These are phyloP conservation scores for Candolleomyces aberdarensis DNA, from an alignment of 768 basidiomycete genomes.

Conservation along the genomic window DNA sequence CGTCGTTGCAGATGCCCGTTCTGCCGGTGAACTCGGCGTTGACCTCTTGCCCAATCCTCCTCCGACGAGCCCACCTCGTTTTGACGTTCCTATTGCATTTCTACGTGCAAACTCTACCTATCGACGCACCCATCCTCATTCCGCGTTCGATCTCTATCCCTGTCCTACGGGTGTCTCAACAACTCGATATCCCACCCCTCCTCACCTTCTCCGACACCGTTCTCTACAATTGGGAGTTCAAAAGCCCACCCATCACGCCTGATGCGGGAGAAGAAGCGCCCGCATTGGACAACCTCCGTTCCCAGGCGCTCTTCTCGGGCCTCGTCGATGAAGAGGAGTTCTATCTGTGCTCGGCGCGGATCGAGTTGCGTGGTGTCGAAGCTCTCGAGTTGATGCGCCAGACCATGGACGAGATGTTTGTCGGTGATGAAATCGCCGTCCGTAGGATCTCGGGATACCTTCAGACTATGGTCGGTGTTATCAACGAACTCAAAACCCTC, in stretches of 20 bases:
- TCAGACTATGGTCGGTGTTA: slow-evolving; percentile 54
- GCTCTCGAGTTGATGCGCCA: slow-evolving; percentile 83
- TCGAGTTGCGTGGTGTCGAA: slow-evolving; percentile 86
- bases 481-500: slow-evolving; percentile 63
- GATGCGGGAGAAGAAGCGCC: slow-evolving; percentile 30
- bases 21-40: slow-evolving; percentile 37
- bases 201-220: slow-evolving; percentile 93
- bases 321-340: slow-evolving; percentile 86
- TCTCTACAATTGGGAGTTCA: slow-evolving; percentile 78
- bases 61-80: slow-evolving; percentile 76
- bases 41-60: slow-evolving; percentile 52
- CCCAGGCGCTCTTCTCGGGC: slow-evolving; percentile 72
- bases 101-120: slow-evolving; percentile 69
- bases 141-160: slow-evolving; percentile 77
- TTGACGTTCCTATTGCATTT: slow-evolving; percentile 77
- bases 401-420: slow-evolving; percentile 89
- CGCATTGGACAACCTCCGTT: slow-evolving; percentile 57
- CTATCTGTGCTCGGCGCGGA: slow-evolving; percentile 84
- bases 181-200: slow-evolving; percentile 82
- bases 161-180: slow-evolving; percentile 62
- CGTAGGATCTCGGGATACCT: slow-evolving; percentile 70
- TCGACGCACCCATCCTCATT: slow-evolving; percentile 52
- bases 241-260: slow-evolving; percentile 22
- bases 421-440: slow-evolving; percentile 65
- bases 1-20: slow-evolving; percentile 44